Conservation (phyloP, 2,329 filamentous ascomycete genomes). For the Pezicula carpinea region DNA sequence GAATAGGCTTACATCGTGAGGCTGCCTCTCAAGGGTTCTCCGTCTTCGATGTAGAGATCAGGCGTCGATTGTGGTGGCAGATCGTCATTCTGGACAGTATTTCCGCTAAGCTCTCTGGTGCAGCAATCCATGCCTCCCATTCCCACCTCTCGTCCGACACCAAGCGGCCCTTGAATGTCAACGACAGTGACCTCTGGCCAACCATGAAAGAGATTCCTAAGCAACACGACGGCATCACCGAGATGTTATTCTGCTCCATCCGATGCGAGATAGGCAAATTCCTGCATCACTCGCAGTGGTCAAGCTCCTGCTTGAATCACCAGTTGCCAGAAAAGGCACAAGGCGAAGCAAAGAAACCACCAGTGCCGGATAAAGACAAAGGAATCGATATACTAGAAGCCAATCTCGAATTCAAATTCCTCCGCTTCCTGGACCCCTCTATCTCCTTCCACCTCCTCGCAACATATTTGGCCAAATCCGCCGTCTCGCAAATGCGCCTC, state of each 20-base stretch:
- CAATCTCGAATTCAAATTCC: slow-evolving; percentile 6
- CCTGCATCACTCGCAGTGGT: not conserved
- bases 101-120: slow-evolving; percentile 47
- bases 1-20: slow-evolving; percentile 43
- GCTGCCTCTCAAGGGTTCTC: slow-evolving; percentile 17
- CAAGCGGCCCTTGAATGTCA: slow-evolving; percentile 43
- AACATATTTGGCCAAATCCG: not conserved
- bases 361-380: not conserved
- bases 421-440: not conserved
- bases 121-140: slow-evolving; percentile 33
- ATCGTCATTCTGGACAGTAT: slow-evolving; percentile 53
- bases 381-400: slow-evolving; percentile 3
- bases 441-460: slow-evolving; percentile 1
- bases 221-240: slow-evolving; percentile 35
- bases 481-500: not conserved
- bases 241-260: slow-evolving; percentile 34
- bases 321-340: not conserved
- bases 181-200: slow-evolving; percentile 45
- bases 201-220: slow-evolving; percentile 32
- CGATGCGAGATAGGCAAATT: slow-evolving; percentile 5
- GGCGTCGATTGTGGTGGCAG: slow-evolving; percentile 58
- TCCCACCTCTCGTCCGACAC: slow-evolving; percentile 37
- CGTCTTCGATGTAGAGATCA: slow-evolving; percentile 52
- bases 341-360: not conserved
- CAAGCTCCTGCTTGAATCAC: not conserved